Evolutionary conservation across 371 early-diverging fungal genomes (phyloP).

Genomic region (Gilbertella persicaria): DNA sequence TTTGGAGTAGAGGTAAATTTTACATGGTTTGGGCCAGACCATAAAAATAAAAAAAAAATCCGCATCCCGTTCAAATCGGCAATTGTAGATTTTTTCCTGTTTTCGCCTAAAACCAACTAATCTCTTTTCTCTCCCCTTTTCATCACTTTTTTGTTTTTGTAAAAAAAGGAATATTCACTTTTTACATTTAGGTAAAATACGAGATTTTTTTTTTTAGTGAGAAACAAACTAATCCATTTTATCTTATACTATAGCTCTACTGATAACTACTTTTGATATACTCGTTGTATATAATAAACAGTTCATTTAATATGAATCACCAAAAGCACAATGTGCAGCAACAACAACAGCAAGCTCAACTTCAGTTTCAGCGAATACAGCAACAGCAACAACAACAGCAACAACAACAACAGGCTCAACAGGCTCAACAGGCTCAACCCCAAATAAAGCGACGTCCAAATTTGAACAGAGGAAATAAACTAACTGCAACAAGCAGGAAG

Average conservation of each 20-base stretch:
- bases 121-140: slow-evolving; percentile 16
- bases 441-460: not conserved
- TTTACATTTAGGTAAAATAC: slow-evolving; percentile 6
- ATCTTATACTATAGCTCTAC: not conserved
- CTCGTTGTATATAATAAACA: not conserved
- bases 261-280: not conserved
- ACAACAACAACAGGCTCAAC: not conserved
- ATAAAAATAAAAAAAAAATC: slow-evolving; percentile 1
- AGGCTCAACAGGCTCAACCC: not conserved
- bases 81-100: not conserved
- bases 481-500: slow-evolving; percentile 12
- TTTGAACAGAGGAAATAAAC: not conserved
- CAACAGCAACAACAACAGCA: slow-evolving; percentile 3
- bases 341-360: not conserved
- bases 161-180: not conserved
- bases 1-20: slow-evolving; percentile 1
- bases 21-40: slow-evolving; percentile 7
- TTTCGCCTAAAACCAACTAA: not conserved
- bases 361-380: not conserved
- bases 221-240: not conserved
- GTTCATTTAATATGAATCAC: slow-evolving; percentile 6
- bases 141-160: slow-evolving; percentile 11
- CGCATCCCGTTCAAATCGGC: slow-evolving; percentile 17
- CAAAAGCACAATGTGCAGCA: slow-evolving; percentile 7
- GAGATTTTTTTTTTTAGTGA: not conserved